These are phyloP conservation scores for Melanopsichium pennsylvanicum DNA, from an alignment of 1,284 basidiomycete species.

Conservation along the genomic window DNA sequence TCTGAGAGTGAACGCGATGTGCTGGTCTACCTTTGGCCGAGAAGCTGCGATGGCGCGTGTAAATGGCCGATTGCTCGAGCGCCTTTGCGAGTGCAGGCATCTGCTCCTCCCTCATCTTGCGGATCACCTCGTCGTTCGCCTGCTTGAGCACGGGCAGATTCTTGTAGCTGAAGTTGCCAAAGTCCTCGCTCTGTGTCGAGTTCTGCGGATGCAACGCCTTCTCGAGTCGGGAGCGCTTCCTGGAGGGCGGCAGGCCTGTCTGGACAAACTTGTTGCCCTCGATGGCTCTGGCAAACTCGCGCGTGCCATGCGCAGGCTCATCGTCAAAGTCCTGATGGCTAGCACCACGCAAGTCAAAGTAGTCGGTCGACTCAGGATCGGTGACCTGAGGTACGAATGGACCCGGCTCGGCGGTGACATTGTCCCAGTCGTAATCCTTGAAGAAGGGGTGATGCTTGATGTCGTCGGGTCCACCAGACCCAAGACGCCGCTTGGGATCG, in stretches of 20 bases:
- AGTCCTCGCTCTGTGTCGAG: constrained; percentile 74
- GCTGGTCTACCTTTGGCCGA: constrained; percentile 47
- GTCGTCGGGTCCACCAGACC: constrained; percentile 86
- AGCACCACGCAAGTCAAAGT: constrained; percentile 95
- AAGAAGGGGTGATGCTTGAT: constrained; percentile 94
- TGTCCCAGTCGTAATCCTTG: constrained; percentile 88
- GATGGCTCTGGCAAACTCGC: constrained; percentile 50
- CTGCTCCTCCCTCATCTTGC: constrained; percentile 75
- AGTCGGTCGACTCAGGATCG: constrained; percentile 97
- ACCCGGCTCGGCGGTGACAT: constrained; percentile 84
- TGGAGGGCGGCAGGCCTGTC: constrained; percentile 66
- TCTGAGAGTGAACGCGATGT: constrained; percentile 41
- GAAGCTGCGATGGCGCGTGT: constrained; percentile 56
- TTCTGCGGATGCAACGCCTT: constrained; percentile 25
- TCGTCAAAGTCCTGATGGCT: constrained; percentile 87
- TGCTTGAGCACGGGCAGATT: constrained; percentile 96
- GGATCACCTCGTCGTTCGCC: constrained; percentile 97
- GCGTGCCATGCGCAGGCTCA: constrained; percentile 68
- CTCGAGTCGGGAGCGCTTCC: constrained; percentile 37
- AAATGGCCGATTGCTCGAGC: constrained; percentile 44
- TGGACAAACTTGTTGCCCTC: constrained; percentile 49
- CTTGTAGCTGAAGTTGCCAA: constrained; percentile 98
- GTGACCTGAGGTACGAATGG: constrained; percentile 94
- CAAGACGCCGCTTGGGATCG: constrained; percentile 82
- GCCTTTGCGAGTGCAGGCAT: constrained; percentile 51